These are phyloP conservation scores for Schrenkiella parvula DNA, from an alignment of 345 rosid species.

Conservation along the genomic window DNA sequence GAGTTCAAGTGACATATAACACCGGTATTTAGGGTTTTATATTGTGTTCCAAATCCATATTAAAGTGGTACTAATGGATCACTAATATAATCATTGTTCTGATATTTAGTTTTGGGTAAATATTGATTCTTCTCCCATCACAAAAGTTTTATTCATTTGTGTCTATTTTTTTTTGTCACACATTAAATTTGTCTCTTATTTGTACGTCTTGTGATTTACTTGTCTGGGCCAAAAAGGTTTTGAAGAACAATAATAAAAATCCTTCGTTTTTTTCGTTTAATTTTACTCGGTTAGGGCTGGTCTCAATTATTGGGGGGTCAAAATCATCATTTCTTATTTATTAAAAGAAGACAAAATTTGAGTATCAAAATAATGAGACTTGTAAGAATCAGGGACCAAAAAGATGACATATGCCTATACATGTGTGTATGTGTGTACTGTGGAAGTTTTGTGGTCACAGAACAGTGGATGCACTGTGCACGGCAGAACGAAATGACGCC, in stretches of 20 bases:
- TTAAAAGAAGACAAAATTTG: not conserved
- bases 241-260: constrained; percentile 12
- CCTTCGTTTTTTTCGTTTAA: not conserved
- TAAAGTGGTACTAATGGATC: not conserved
- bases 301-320: constrained; percentile 30
- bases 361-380: constrained; percentile 22
- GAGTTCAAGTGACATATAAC: constrained; percentile 7
- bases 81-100: not conserved
- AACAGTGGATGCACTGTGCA: constrained; percentile 32
- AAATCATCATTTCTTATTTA: constrained; percentile 21
- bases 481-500: constrained; percentile 37
- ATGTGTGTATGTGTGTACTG: constrained; percentile 31
- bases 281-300: constrained; percentile 15
- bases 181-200: constrained; percentile 14
- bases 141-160: constrained; percentile 3
- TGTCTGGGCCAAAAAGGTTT: constrained; percentile 29
- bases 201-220: constrained; percentile 10
- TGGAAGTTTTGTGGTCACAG: constrained; percentile 29
- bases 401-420: constrained; percentile 31
- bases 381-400: constrained; percentile 34
- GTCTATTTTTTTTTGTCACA: not conserved
- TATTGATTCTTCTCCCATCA: constrained; percentile 1
- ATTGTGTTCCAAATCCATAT: not conserved
- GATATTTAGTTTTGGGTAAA: not conserved
- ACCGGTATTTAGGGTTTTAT: constrained; percentile 11